A percentile compares a stretch with the other conserved stretches of the same genome.
phyloP scores from a whole-genome alignment of 306 rosid genomes.

The Vigna hirtella region DNA sequence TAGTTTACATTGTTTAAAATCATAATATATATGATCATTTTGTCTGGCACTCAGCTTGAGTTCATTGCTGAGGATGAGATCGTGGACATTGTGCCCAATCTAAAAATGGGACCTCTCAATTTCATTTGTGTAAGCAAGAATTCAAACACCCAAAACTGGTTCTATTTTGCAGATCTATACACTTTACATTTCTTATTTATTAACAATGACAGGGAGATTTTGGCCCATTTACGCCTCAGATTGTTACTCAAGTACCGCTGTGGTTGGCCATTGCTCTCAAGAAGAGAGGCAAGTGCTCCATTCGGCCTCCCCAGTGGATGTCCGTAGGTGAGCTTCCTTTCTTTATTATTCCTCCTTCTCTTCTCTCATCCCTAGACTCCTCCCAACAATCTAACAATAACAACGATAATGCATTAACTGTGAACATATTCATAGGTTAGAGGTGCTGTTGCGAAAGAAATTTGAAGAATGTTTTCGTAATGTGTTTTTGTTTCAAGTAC shows the following conservation, averaged over 20 bases:
- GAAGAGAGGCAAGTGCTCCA: conserved; percentile 86
- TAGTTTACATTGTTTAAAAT: not conserved
- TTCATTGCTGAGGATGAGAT: conserved; percentile 85
- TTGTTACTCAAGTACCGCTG: conserved; percentile 75
- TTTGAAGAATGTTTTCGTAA: conserved; percentile 19
- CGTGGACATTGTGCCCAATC: conserved; percentile 81
- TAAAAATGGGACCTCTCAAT: conserved; percentile 83
- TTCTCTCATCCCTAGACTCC: not conserved
- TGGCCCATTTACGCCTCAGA: conserved; percentile 87
- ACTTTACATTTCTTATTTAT: not conserved
- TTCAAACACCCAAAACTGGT: not conserved
- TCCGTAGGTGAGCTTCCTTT: conserved; percentile 67
- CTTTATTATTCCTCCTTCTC: not conserved
- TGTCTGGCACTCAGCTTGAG: conserved; percentile 65
- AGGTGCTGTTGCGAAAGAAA: not conserved
- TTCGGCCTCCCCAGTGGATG: conserved; percentile 87
- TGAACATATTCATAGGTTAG: conserved; percentile 4
- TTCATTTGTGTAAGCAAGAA: conserved; percentile 65
- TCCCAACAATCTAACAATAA: not conserved
- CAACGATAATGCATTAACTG: not conserved
- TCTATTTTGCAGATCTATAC: not conserved
- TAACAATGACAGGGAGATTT: conserved; percentile 82
- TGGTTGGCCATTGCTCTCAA: conserved; percentile 92
- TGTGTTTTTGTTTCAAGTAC: conserved; percentile 5
- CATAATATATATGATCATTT: conserved; percentile 6